These are phyloP conservation scores for Hansenula lynferdii DNA, from an alignment of 1,139 yeast genomes.

Conservation along the genomic window DNA sequence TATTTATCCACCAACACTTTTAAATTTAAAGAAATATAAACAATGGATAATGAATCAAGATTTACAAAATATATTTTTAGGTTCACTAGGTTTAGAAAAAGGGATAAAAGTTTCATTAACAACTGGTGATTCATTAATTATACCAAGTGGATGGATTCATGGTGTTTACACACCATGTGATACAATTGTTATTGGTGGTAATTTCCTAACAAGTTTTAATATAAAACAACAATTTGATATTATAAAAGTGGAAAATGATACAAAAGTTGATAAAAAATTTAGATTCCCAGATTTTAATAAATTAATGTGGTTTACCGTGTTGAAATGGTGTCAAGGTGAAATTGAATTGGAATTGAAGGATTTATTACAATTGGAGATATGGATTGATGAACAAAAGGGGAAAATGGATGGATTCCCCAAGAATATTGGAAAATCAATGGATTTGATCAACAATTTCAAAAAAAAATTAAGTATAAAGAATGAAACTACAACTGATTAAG, in stretches of 20 bases:
- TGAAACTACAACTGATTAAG: neutral
- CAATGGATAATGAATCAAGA: constrained; percentile 69
- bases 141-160: constrained; percentile 95
- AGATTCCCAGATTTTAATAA: constrained; percentile 73
- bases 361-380: constrained; percentile 1
- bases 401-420: constrained; percentile 4
- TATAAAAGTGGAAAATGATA: constrained; percentile 55
- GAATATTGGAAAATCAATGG: too few relatives aligned
- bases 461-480: too few relatives aligned
- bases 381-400: neutral
- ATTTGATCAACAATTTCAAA: neutral
- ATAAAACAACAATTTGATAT: constrained; percentile 58
- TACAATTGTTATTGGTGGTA: constrained; percentile 83
- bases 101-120: constrained; percentile 64
- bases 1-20: constrained; percentile 70
- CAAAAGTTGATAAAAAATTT: constrained; percentile 72
- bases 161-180: constrained; percentile 83
- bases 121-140: constrained; percentile 72
- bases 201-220: constrained; percentile 65
- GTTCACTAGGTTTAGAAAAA: constrained; percentile 35
- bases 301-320: constrained; percentile 53
- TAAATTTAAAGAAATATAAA: constrained; percentile 56
- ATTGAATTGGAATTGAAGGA: constrained; percentile 4
- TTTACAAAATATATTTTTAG: constrained; percentile 66
- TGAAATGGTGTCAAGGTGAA: constrained; percentile 5